Percentiles rank a stretch among this genome's conserved stretches.
phyloP scores from a whole-genome alignment of 164 flowering plant genomes.

The Stephania cephalantha region DNA sequence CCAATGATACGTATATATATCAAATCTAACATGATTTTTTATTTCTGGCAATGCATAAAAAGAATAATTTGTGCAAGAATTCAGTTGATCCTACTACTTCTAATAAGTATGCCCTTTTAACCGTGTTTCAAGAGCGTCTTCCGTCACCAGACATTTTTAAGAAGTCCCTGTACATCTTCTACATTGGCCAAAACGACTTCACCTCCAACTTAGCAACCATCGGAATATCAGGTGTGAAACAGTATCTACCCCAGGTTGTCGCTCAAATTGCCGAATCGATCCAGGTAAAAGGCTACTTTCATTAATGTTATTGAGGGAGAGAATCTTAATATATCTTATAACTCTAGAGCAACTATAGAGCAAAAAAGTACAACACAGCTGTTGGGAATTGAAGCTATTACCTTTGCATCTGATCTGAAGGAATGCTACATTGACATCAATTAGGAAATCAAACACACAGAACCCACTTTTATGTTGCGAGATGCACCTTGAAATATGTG shows the following conservation, averaged over 20 bases:
- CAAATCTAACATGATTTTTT: neutral
- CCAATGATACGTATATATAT: neutral
- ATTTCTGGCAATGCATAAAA: neutral
- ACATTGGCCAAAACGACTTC: conserved; percentile 93
- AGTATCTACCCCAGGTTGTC: conserved; percentile 58
- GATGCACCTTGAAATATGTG: too few species aligned
- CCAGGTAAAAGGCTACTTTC: conserved; percentile 40
- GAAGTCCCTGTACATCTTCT: conserved; percentile 65
- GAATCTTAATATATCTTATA: too few species aligned
- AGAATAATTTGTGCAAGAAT: neutral
- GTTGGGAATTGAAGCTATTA: too few species aligned
- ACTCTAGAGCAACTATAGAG: too few species aligned
- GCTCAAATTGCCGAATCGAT: conserved; percentile 50
- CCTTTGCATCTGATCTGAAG: too few species aligned
- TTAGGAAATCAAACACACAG: too few species aligned
- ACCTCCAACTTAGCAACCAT: conserved; percentile 47
- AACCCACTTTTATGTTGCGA: too few species aligned
- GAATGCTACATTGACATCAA: too few species aligned
- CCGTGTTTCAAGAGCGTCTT: conserved; percentile 18
- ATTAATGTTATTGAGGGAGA: neutral
- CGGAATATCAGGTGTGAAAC: conserved; percentile 51
- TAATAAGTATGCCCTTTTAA: neutral
- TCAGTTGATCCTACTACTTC: neutral
- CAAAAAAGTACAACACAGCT: too few species aligned
- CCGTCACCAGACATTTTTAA: conserved; percentile 54